phyloP scores from a whole-genome alignment of 1,139 yeast species.

The Lodderomyces oxycetoniae region DNA sequence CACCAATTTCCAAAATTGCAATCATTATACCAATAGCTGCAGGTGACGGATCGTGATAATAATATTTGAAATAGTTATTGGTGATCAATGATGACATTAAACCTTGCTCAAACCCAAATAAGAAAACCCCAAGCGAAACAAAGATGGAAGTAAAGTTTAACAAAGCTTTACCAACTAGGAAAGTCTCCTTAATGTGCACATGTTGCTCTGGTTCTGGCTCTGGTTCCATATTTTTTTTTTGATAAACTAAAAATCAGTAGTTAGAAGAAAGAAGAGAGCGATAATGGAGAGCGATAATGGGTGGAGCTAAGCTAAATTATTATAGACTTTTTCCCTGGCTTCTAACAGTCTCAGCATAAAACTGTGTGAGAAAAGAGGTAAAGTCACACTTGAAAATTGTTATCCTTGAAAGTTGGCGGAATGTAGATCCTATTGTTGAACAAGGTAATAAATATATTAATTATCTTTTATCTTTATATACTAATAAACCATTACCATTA shows the following conservation, averaged over 20 bases:
- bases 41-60: slow-evolving; percentile 63
- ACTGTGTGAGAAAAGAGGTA: too few relatives aligned
- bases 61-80: slow-evolving; percentile 66
- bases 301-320: too few relatives aligned
- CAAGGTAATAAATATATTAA: too few relatives aligned
- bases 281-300: too few relatives aligned
- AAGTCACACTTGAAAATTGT: too few relatives aligned
- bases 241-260: not conserved
- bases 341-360: too few relatives aligned
- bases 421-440: too few relatives aligned
- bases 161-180: slow-evolving; percentile 50
- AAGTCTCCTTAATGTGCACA: slow-evolving; percentile 35
- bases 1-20: slow-evolving; percentile 64
- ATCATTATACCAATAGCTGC: slow-evolving; percentile 49
- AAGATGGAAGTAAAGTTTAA: slow-evolving; percentile 55
- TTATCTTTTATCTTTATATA: too few relatives aligned
- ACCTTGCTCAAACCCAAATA: slow-evolving; percentile 63
- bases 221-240: not conserved
- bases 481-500: too few relatives aligned
- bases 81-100: slow-evolving; percentile 59
- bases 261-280: not conserved
- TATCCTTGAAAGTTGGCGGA: too few relatives aligned
- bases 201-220: slow-evolving; percentile 20
- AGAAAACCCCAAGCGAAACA: slow-evolving; percentile 54
- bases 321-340: too few relatives aligned